phyloP scores from a whole-genome alignment of 2,329 filamentous ascomycete species.

The Stagonosporopsis vannaccii region DNA sequence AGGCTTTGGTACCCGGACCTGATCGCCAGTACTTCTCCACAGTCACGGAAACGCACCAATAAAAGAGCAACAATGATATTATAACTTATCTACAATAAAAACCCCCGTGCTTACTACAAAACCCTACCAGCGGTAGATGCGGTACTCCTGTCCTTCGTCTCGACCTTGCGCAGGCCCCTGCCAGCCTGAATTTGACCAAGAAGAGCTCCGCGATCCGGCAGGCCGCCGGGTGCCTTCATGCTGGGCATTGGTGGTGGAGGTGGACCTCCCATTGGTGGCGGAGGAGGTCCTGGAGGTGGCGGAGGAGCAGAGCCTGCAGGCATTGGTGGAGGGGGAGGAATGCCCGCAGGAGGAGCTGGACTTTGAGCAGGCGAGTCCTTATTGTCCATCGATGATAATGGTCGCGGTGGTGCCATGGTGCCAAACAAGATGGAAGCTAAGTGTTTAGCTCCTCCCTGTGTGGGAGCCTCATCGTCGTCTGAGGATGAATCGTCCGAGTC shows the following conservation, averaged over 20 bases:
- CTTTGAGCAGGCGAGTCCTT: constrained; percentile 60
- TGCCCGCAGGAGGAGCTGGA: constrained; percentile 52
- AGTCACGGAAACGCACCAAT: neutral
- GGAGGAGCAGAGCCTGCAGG: constrained; percentile 53
- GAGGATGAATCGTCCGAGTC: constrained; percentile 77
- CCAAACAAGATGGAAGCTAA: constrained; percentile 95
- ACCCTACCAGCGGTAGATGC: constrained; percentile 80
- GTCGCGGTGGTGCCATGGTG: constrained; percentile 92
- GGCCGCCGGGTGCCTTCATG: constrained; percentile 39
- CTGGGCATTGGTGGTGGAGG: constrained; percentile 55
- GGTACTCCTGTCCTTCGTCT: constrained; percentile 84
- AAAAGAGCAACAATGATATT: constrained; percentile 2
- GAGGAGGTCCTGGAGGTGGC: constrained; percentile 59
- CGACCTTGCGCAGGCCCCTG: constrained; percentile 80
- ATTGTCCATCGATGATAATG: constrained; percentile 81
- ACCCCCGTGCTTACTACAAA: constrained; percentile 30
- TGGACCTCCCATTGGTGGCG: constrained; percentile 47
- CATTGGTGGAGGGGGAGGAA: constrained; percentile 62
- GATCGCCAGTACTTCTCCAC: neutral
- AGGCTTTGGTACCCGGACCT: neutral
- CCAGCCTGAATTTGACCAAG: constrained; percentile 85
- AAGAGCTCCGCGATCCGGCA: constrained; percentile 63
- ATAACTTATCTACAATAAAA: constrained; percentile 29
- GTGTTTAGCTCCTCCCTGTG: constrained; percentile 85
- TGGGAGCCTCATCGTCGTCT: constrained; percentile 76